A percentile compares a stretch with the other conserved stretches of the same genome.
These are phyloP conservation scores for Shiraia bambusicola DNA, from an alignment of 2,329 filamentous ascomycete genomes.

Conservation along the genomic window DNA sequence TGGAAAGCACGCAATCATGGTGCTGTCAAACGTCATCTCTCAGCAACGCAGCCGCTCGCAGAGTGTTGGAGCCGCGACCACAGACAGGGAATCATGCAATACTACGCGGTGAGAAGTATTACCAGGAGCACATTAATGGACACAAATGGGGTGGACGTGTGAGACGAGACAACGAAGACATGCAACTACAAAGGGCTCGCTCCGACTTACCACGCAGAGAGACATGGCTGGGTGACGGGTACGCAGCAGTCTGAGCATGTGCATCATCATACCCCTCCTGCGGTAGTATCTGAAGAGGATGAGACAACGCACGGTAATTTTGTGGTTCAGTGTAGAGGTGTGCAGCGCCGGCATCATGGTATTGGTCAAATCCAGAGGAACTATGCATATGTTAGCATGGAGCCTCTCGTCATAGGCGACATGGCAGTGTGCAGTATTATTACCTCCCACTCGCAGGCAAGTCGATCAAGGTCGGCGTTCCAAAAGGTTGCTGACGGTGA, in stretches of 20 bases:
- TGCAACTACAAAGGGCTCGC: conserved; percentile 7
- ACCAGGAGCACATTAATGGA: no score
- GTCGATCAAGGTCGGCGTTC: conserved; percentile 42
- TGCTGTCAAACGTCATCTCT: conserved; percentile 28
- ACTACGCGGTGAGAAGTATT: no score
- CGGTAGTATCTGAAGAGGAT: conserved; percentile 14
- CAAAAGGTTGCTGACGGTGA: conserved; percentile 36
- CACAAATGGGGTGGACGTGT: conserved; percentile 5
- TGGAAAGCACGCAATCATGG: conserved; percentile 19
- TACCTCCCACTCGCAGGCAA: conserved; percentile 38
- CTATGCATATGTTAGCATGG: conserved; percentile 1
- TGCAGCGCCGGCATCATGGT: conserved; percentile 31
- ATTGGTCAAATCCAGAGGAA: conserved; percentile 44
- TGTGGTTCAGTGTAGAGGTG: conserved; percentile 31
- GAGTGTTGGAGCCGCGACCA: conserved; percentile 11
- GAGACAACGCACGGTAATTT: conserved; percentile 16
- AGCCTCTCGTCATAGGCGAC: neutral
- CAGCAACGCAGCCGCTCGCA: conserved; percentile 11
- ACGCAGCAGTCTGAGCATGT: conserved; percentile 19
- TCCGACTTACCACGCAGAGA: conserved; percentile 29
- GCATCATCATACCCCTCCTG: conserved; percentile 21
- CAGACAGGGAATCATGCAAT: conserved; percentile 11
- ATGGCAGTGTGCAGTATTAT: neutral
- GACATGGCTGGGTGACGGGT: conserved; percentile 23
- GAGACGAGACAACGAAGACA: conserved; percentile 1